Evolutionary conservation across 1,139 yeast species (phyloP).

Genomic region (Geotrichum reessii): DNA sequence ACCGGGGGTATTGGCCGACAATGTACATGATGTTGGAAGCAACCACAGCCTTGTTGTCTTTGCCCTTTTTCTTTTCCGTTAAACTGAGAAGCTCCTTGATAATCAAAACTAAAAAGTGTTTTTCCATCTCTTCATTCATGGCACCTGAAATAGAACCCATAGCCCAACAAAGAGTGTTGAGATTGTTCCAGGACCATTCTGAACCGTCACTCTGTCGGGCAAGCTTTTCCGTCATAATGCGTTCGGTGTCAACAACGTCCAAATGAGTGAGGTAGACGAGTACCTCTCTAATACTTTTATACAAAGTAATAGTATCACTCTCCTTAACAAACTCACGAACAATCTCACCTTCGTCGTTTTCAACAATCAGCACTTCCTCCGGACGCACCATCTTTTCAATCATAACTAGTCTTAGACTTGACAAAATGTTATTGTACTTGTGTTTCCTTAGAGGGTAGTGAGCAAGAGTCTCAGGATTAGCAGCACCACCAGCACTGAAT

Average conservation of each 20-base stretch:
- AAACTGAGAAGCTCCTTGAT: constrained; percentile 85
- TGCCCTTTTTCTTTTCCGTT: constrained; percentile 94
- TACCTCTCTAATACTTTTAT: constrained; percentile 93
- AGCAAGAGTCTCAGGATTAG: constrained; percentile 71
- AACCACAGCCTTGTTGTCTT: constrained; percentile 96
- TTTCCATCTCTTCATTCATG: constrained; percentile 97
- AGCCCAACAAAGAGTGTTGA: constrained; percentile 98
- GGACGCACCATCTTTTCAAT: constrained; percentile 98
- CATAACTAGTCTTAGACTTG: constrained; percentile 79
- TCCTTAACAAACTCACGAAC: constrained; percentile 96
- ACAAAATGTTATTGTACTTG: constrained; percentile 65
- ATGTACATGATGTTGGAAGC: constrained; percentile 98
- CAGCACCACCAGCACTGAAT: constrained; percentile 63
- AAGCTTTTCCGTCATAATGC: constrained; percentile 85
- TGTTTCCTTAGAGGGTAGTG: constrained; percentile 82
- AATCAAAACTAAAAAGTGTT: constrained; percentile 84
- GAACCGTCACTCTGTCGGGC: constrained; percentile 90
- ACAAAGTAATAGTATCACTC: constrained; percentile 93
- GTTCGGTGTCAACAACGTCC: constrained; percentile 90
- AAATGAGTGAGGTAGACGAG: constrained; percentile 91
- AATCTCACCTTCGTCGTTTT: constrained; percentile 97
- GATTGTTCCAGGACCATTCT: constrained; percentile 99
- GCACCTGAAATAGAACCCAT: constrained; percentile 98
- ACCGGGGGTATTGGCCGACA: constrained; percentile 98
- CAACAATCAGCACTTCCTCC: constrained; percentile 92